These are phyloP conservation scores for Metschnikowia henanensis DNA, from an alignment of 805 yeast species.

Conservation along the genomic window DNA sequence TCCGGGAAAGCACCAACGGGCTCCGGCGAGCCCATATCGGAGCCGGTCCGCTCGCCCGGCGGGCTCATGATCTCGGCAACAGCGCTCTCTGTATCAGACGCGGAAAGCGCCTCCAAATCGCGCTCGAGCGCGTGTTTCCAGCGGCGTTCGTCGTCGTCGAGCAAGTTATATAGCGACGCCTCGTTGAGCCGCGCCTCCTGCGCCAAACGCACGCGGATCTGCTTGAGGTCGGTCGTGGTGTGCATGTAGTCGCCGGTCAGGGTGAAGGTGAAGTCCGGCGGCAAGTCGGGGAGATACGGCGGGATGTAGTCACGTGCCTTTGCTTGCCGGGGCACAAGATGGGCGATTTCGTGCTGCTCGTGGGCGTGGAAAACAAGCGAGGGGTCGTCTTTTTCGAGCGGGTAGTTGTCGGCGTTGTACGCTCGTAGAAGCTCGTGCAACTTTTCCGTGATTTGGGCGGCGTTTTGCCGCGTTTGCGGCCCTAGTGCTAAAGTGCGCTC, in stretches of 20 bases:
- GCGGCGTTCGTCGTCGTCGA: constrained; percentile 37
- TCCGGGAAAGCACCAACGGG: too few relatives aligned
- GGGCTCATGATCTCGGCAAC: constrained; percentile 8
- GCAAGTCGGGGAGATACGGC: constrained; percentile 79
- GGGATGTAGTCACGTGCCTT: constrained; percentile 54
- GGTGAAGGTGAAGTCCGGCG: constrained; percentile 91
- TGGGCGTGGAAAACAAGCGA: constrained; percentile 54
- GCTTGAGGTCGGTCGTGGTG: constrained; percentile 66
- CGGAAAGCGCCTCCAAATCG: constrained; percentile 18
- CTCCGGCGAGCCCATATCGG: constrained; percentile 9
- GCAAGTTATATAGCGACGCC: constrained; percentile 64
- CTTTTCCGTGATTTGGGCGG: constrained; percentile 7
- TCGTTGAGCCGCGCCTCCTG: constrained; percentile 84
- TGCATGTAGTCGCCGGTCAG: constrained; percentile 69
- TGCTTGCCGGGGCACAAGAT: constrained; percentile 53
- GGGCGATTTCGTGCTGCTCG: constrained; percentile 49
- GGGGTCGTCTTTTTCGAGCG: constrained; percentile 36
- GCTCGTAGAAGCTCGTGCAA: constrained; percentile 15
- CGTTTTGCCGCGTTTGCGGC: constrained; percentile 1
- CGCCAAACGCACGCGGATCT: constrained; percentile 68
- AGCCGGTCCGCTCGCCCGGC: not conserved
- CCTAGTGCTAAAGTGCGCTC: constrained; percentile 12
- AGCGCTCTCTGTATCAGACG: constrained; percentile 2
- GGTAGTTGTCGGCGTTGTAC: constrained; percentile 18
- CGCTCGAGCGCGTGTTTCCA: constrained; percentile 30